Evolutionary conservation across 73 alveolate genomes (phyloP).

Genomic region (Paramecium primaurelia): DNA sequence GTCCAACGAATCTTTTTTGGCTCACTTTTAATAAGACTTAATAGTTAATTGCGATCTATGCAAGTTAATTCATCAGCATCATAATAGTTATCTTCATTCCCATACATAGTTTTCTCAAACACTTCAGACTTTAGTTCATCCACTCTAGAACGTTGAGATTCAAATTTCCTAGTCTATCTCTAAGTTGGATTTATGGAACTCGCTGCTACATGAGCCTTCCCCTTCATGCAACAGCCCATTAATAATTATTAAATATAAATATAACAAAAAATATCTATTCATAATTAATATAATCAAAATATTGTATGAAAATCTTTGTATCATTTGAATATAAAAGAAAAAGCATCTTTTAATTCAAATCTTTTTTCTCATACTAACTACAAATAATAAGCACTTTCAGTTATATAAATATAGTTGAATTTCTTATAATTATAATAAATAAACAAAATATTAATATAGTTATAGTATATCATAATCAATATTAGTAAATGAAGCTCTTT

Average conservation of each 20-base stretch:
- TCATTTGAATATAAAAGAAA: no score
- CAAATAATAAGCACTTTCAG: no score
- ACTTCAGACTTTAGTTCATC: slow-evolving; percentile 12
- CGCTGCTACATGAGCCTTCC: neutral
- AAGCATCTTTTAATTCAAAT: no score
- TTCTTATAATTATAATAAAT: no score
- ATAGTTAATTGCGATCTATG: neutral
- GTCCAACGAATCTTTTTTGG: slow-evolving; percentile 43
- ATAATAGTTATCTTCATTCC: slow-evolving; percentile 40
- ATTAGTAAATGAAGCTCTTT: no score
- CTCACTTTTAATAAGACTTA: neutral
- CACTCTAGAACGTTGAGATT: neutral
- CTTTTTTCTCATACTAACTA: no score
- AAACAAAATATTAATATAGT: no score
- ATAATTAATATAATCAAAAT: neutral
- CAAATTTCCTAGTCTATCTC: neutral
- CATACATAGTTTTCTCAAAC: slow-evolving; percentile 13
- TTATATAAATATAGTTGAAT: no score
- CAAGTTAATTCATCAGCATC: neutral
- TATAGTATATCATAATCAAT: no score
- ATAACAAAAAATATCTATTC: neutral
- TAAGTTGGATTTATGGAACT: neutral
- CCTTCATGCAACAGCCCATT: neutral
- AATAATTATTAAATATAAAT: neutral
- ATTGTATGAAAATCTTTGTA: no score